A percentile compares a stretch with the other conserved stretches of the same genome.
These are phyloP conservation scores for Malus sylvestris DNA, from an alignment of 306 rosid species.

Conservation along the genomic window DNA sequence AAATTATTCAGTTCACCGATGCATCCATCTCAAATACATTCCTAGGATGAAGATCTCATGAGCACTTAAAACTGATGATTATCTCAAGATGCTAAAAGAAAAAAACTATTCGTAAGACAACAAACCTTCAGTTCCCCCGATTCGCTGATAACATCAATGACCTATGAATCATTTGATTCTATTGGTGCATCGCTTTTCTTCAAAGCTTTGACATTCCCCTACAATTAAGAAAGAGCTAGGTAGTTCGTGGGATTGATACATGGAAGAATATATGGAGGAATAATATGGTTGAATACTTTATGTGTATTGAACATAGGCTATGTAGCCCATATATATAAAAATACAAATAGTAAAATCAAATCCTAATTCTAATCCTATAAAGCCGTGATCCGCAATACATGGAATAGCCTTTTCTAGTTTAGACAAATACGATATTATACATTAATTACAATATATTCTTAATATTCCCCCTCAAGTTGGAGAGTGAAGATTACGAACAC, in stretches of 20 bases:
- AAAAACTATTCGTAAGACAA: not conserved
- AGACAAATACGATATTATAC: too few species aligned
- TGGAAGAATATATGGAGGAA: too few species aligned
- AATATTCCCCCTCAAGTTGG: too few species aligned
- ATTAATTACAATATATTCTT: too few species aligned
- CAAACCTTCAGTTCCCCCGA: slow-evolving; percentile 83
- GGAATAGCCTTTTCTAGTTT: too few species aligned
- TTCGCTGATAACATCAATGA: slow-evolving; percentile 80
- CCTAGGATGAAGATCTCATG: not conserved
- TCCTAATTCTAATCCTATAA: too few species aligned
- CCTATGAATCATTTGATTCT: slow-evolving; percentile 39
- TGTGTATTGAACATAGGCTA: too few species aligned
- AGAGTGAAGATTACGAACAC: too few species aligned
- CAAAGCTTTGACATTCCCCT: slow-evolving; percentile 46
- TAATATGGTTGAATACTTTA: too few species aligned
- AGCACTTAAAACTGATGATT: not conserved
- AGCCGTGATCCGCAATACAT: too few species aligned
- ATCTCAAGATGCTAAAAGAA: not conserved
- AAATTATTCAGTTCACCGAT: not conserved
- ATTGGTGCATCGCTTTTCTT: slow-evolving; percentile 37
- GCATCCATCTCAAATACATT: not conserved
- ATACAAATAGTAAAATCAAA: too few species aligned
- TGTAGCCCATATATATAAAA: too few species aligned
- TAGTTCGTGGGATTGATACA: not conserved
- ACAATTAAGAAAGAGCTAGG: slow-evolving; percentile 6